Evolutionary conservation across 176 grass and related monocot species (phyloP), one percentile per base, ranked within the genome.

Genomic region (Stipa capillata): DNA sequence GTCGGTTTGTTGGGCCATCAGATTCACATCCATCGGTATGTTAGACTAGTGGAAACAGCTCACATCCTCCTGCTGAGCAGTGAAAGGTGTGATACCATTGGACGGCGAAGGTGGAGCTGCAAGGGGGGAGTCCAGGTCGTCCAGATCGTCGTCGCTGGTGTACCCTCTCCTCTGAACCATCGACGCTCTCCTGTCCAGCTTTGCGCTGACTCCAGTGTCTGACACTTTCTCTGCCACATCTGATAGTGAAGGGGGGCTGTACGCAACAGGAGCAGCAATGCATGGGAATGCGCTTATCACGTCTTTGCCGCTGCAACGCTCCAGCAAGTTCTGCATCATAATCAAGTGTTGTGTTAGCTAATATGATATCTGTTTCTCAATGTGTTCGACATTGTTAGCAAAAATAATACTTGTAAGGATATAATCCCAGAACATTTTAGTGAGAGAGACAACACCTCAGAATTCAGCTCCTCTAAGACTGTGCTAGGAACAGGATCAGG

Each of bases 401-500:
- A n/a, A n/a, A n/a, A n/a, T n/a, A 34, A 2, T 15, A 21, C 4
- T 14, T 62, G 20, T 25, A 48, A 35, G 6, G 12, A 20, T 51
- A 43, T 49, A 48, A 33, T 29, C 16, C 4, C 7, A 23, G 15
- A 75, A n/a, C n/a, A n/a, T n/a, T n/a, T n/a, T n/a, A 35, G n/a
- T 15, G 65, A 83, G 27, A 41, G 28, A 84, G 53, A 79, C 32
- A 29, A 29, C 66, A 99, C 97, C 97, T 99, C 88, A 54, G 97
- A 93, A 79, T 99, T 93, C 39, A 99, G 67, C 68, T 96, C 97
- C 78, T 99, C 92, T 33, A 99, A 73, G 47, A 99, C 80, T 52
- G 83, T 77, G 77, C 84, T 78, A 39, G 92, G 92, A 85, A 99
- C 97, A 63, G 92, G 48, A 63, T 99, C 92, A 4, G 90, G 90